phyloP scores from a whole-genome alignment of 2,329 filamentous ascomycete species.

The Dactylonectria macrodidyma region DNA sequence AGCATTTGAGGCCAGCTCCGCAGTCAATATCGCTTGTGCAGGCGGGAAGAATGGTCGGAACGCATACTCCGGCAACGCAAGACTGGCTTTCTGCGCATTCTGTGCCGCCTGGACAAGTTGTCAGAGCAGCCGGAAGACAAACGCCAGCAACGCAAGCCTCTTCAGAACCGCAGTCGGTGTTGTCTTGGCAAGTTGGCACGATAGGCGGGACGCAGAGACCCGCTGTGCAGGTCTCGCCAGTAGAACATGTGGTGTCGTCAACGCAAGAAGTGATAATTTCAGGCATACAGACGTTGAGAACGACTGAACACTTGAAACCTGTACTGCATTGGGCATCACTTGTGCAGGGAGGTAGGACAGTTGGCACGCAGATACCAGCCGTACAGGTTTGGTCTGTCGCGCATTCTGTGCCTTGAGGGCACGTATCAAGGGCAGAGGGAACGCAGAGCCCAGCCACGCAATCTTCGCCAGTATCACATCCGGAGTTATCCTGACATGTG shows the following conservation, averaged over 20 bases:
- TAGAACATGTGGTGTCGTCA: background rate
- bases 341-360: conserved; percentile 4
- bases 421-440: background rate
- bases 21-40: background rate
- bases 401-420: too few species aligned
- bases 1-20: background rate
- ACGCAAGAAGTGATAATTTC: background rate
- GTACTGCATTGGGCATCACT: background rate
- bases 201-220: background rate
- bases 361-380: too few species aligned
- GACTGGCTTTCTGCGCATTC: background rate
- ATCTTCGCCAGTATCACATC: background rate
- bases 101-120: background rate
- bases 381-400: too few species aligned
- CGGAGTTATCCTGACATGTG: background rate
- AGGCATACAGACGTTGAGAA: background rate
- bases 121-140: conserved; percentile 6
- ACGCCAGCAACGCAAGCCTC: conserved; percentile 6
- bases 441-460: conserved; percentile 19
- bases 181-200: background rate
- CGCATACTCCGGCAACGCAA: conserved; percentile 10
- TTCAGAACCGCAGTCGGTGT: background rate
- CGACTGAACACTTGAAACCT: background rate
- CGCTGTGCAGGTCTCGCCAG: background rate
- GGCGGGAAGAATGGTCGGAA: background rate